Conservation (phyloP, 305 asterid species). For the Solanum hybrid region DNA sequence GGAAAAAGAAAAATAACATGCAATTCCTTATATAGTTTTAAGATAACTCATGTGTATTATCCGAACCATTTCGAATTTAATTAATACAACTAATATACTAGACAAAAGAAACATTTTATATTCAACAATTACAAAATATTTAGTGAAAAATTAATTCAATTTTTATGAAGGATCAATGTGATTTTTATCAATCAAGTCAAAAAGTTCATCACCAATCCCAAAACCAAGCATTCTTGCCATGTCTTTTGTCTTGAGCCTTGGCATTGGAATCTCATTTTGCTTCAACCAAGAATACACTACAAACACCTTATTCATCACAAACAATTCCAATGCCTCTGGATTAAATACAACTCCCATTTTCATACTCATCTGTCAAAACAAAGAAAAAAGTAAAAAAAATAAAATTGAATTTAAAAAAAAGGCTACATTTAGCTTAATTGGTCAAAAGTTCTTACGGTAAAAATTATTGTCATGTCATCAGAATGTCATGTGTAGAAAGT, state of each 20-base stretch:
- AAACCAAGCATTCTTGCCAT: constrained; percentile 89
- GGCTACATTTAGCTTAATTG: not conserved
- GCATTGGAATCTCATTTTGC: constrained; percentile 41
- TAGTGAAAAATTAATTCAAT: not conserved
- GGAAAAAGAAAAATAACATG: not conserved
- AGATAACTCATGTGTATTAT: not conserved
- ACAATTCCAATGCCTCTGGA: constrained; percentile 79
- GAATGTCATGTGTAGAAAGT: not conserved
- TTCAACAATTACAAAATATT: not conserved
- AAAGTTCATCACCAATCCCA: constrained; percentile 78
- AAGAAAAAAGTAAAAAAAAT: not conserved
- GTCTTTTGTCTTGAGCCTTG: constrained; percentile 67
- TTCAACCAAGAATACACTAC: constrained; percentile 64
- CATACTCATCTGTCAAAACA: constrained; percentile 50
- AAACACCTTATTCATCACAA: constrained; percentile 63
- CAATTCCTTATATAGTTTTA: not conserved
- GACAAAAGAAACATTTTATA: not conserved
- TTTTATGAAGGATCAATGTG: not conserved
- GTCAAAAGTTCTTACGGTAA: not conserved
- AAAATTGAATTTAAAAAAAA: not conserved
- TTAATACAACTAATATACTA: not conserved
- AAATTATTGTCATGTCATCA: too few relatives aligned
- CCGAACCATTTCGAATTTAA: not conserved
- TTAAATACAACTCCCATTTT: constrained; percentile 76
- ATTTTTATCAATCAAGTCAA: constrained; percentile 43